Base-by-base conservation (phyloP, 495 filamentous ascomycete genomes). In the Friedmanniomyces simplex region DNA sequence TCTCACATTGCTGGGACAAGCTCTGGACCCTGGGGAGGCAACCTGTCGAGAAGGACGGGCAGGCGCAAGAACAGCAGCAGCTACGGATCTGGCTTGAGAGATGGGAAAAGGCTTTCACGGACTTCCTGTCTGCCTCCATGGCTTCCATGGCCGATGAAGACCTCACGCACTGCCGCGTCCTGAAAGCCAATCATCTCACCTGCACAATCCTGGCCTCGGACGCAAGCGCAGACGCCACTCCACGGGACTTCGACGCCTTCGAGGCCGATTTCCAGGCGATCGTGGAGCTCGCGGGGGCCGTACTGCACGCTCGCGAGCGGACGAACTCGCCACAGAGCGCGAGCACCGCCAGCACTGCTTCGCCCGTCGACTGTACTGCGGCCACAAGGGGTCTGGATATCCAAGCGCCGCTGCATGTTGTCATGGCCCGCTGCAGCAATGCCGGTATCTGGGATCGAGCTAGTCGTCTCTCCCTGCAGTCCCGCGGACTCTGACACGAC, bases 101-200 rank as follows among this genome's bases (percentile, higher is more conserved):
- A 22, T 62, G 55, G 59, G 59, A 62, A 32, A 7, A 26, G 13
- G 59, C 59, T 1, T 58, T 62, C 55, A 58, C 59, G 3, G 37
- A 52, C 21, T 62, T 53, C 36, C 42, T 62, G 3, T 32, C 47
- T 8, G 16, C 32, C 5, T 32, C 54, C 7, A 57, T 57, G 55
- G 42, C 55, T 1, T 21, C 54, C 1, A 57, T 62, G 59, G 36
- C 18, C 14, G 12, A 1, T 18, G 54, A 57, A 13, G 54, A 62
- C 25, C 47, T 57, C 22, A 54, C 48, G 18, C 54, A 53, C 20
- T 58, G 37, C 25, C 59, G 59, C 14, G 36, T 62, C 12, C 39
- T 62, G 54, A 62, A 62, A 32, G 50, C 59, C 6, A 62, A 62
- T 50, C 59, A 62, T 24, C 55, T 62, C 34, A 39, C 54, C 26